A percentile compares a stretch with the other conserved stretches of the same genome.
phyloP scores from a whole-genome alignment of 2,329 filamentous ascomycete species.

The Aspergillus sp. region DNA sequence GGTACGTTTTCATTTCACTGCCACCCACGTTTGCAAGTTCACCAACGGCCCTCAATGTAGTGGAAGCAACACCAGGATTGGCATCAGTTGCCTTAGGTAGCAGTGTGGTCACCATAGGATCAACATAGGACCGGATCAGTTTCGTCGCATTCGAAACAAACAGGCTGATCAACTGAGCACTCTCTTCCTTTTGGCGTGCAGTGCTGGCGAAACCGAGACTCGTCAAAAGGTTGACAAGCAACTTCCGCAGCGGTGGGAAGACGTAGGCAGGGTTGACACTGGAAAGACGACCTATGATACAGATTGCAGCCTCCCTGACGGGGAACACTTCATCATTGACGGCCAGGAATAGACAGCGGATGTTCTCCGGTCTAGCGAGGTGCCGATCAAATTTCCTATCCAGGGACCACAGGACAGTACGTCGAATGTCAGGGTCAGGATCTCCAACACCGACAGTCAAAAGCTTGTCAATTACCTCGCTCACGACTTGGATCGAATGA shows the following conservation, averaged over 20 bases:
- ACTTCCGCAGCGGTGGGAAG: constrained; percentile 91
- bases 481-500: constrained; percentile 94
- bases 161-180: constrained; percentile 86
- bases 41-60: constrained; percentile 91
- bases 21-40: constrained; percentile 93
- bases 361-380: constrained; percentile 96
- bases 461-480: constrained; percentile 95
- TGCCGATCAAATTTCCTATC: constrained; percentile 95
- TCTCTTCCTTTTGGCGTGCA: constrained; percentile 92
- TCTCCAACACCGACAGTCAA: constrained; percentile 94
- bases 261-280: constrained; percentile 94
- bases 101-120: constrained; percentile 93
- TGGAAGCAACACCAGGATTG: constrained; percentile 86
- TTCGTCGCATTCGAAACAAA: constrained; percentile 90
- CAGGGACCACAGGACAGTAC: constrained; percentile 83
- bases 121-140: constrained; percentile 93
- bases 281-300: constrained; percentile 91
- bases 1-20: constrained; percentile 89
- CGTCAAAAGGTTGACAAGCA: constrained; percentile 92
- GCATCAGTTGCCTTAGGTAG: constrained; percentile 86
- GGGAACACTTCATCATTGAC: constrained; percentile 92
- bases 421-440: constrained; percentile 81
- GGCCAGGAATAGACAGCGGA: constrained; percentile 90
- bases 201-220: constrained; percentile 96
- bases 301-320: constrained; percentile 91